Percentiles rank a stretch among this genome's conserved stretches.
Conservation (phyloP, 805 yeast genomes). For the Lachancea cidri region DNA sequence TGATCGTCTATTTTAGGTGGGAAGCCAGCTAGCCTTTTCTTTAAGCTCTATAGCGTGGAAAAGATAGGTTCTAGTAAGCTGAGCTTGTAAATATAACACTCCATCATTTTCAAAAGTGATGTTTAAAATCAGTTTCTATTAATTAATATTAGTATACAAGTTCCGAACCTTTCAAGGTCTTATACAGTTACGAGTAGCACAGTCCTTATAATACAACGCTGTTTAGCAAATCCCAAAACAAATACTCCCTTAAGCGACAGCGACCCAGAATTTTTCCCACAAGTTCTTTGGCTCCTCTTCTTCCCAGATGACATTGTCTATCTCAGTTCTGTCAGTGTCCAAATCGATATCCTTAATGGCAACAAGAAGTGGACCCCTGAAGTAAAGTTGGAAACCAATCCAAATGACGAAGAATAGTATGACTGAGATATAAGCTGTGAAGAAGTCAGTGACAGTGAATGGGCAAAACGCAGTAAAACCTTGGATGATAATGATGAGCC, state of each 20-base stretch:
- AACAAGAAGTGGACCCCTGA: constrained; percentile 42
- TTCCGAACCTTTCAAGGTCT: background rate
- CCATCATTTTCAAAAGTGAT: background rate
- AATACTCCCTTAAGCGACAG: constrained; percentile 29
- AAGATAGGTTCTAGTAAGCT: too few species aligned
- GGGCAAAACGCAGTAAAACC: constrained; percentile 62
- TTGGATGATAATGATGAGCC: constrained; percentile 59
- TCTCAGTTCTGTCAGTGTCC: constrained; percentile 59
- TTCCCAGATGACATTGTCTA: constrained; percentile 56
- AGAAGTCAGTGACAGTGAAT: constrained; percentile 50
- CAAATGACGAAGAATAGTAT: constrained; percentile 53
- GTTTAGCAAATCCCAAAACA: background rate
- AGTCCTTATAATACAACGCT: too few species aligned
- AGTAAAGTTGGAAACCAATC: constrained; percentile 49
- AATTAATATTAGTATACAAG: constrained; percentile 1
- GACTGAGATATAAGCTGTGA: constrained; percentile 66
- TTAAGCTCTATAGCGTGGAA: too few species aligned
- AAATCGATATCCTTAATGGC: constrained; percentile 58
- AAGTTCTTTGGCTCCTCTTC: constrained; percentile 41
- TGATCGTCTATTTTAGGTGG: too few species aligned
- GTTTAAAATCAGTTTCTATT: background rate
- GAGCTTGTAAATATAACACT: too few species aligned
- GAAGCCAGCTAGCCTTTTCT: too few species aligned
- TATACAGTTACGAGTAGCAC: too few species aligned
- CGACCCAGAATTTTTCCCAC: constrained; percentile 53